Evolutionary conservation across 2,329 filamentous ascomycete species (phyloP).

Genomic region (Exutisphaerella laricina): DNA sequence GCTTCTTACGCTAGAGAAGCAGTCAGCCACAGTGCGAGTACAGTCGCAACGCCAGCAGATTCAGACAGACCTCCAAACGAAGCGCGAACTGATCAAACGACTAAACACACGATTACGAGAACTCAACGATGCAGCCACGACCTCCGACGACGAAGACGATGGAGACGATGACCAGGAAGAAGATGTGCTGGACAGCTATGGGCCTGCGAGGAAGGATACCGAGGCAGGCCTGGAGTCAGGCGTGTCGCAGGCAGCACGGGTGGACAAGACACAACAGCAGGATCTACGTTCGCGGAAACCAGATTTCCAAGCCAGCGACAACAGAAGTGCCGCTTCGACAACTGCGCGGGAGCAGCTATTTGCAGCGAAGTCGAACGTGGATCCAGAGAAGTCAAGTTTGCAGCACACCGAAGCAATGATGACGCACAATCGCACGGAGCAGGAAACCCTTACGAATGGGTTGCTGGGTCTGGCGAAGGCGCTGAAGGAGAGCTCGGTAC

Average conservation of each 20-base stretch:
- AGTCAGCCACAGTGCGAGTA: conserved; percentile 55
- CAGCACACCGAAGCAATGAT: conserved; percentile 46
- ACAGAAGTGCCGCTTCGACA: conserved; percentile 27
- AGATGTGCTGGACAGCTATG: conserved; percentile 39
- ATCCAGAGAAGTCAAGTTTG: conserved; percentile 6
- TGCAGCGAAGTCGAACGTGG: conserved; percentile 19
- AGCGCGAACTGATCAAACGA: conserved; percentile 61
- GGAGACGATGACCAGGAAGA: conserved; percentile 38
- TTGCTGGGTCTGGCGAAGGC: conserved; percentile 74
- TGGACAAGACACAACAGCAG: conserved; percentile 13
- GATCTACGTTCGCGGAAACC: conserved; percentile 26
- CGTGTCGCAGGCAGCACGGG: conserved; percentile 13
- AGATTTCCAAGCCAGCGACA: conserved; percentile 21
- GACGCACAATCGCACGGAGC: conserved; percentile 70
- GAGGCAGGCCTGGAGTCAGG: conserved; percentile 25
- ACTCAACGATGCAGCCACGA: conserved; percentile 54
- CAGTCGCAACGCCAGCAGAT: conserved; percentile 54
- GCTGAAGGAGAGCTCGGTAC: conserved; percentile 67
- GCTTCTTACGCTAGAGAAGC: conserved; percentile 65
- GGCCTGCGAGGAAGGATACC: conserved; percentile 35
- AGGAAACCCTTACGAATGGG: conserved; percentile 74
- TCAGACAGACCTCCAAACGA: conserved; percentile 59
- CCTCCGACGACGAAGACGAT: conserved; percentile 33
- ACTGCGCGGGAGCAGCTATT: conserved; percentile 38
- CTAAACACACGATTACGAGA: conserved; percentile 63